phyloP scores from a whole-genome alignment of 306 rosid genomes.

The Vicia sativa region DNA sequence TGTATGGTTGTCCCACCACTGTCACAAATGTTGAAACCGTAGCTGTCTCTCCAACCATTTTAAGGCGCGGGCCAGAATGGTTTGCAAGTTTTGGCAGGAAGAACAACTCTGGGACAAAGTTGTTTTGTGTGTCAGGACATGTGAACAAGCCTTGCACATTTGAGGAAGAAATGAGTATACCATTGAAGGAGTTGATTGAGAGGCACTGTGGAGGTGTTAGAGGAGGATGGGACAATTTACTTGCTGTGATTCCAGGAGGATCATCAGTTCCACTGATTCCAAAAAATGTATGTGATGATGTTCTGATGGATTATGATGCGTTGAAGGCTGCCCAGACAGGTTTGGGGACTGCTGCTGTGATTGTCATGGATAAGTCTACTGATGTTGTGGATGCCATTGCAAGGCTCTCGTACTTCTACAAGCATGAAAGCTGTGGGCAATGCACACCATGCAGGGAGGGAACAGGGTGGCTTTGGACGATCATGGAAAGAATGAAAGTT shows the following conservation, averaged over 20 bases:
- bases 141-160: conserved; percentile 98
- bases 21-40: conserved; percentile 98
- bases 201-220: conserved; percentile 99
- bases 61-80: conserved; percentile 99
- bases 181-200: conserved; percentile 91
- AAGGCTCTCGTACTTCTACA: conserved; percentile 97
- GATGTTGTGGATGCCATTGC: conserved; percentile 99
- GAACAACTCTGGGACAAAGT: conserved; percentile 94
- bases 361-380: conserved; percentile 98
- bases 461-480: conserved; percentile 99
- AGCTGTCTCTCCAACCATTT: conserved; percentile 96
- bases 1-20: conserved; percentile 97
- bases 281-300: conserved; percentile 86
- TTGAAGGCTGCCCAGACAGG: conserved; percentile 86
- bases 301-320: conserved; percentile 95
- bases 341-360: conserved; percentile 97
- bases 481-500: conserved; percentile 97
- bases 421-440: conserved; percentile 99
- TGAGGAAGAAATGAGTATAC: conserved; percentile 98
- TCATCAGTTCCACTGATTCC: conserved; percentile 97
- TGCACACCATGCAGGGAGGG: conserved; percentile 99
- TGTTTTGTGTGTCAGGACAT: conserved; percentile 91
- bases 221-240: conserved; percentile 99
- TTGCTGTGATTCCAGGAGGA: conserved; percentile 96
- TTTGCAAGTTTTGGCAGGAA: conserved; percentile 97